Base-by-base conservation (phyloP, 495 filamentous ascomycete genomes). In the Tuber umbilicatum region DNA sequence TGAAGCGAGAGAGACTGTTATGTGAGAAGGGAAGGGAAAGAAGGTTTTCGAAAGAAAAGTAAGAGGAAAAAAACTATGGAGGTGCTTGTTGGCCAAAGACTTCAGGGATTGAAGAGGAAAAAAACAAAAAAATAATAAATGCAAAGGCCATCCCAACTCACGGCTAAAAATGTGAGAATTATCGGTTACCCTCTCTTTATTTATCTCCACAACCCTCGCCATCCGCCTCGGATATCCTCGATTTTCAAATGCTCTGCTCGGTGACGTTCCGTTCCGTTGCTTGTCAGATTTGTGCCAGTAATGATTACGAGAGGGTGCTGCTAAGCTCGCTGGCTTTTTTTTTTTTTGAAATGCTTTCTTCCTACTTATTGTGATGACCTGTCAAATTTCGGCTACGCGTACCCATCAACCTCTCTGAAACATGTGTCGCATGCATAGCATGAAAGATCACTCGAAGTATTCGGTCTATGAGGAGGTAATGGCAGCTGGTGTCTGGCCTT, bases 11-110 rank as follows among this genome's bases (percentile, higher is more conserved):
- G 55, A 35, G 55, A n/a, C 55, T 31, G 55, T 35, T 64, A 27
- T 64, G 55, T 64, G 2, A 64, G 27, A 35, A 64, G 27, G 43
- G 27, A 35, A 64, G 27, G 42, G 45, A 31, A 31, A 35, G 14
- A 64, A 60, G 50, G 50, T 60, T 60, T 60, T 21, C 50, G 55
- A 64, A 35, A 35, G 55, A 64, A 64, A 64, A 55, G 50, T 10
- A 55, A 27, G 50, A 55, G 50, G 50, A 50, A 17, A 55, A 47
- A 27, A 55, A 55, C 23, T n/a, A 55, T n/a, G 50, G 50, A 55
- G 27, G 27, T 64, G 55, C 55, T 27, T 31, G 27, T 14, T 64
- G 55, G 55, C 31, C 27, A 35, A 64, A 64, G 55, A 64, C 55
- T 17, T 35, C 55, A 35, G 55, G 27, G 55, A 64, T 64, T 64